phyloP scores from a whole-genome alignment of 352 stramenopile genomes.

The Globisporangium cylindrosporum region DNA sequence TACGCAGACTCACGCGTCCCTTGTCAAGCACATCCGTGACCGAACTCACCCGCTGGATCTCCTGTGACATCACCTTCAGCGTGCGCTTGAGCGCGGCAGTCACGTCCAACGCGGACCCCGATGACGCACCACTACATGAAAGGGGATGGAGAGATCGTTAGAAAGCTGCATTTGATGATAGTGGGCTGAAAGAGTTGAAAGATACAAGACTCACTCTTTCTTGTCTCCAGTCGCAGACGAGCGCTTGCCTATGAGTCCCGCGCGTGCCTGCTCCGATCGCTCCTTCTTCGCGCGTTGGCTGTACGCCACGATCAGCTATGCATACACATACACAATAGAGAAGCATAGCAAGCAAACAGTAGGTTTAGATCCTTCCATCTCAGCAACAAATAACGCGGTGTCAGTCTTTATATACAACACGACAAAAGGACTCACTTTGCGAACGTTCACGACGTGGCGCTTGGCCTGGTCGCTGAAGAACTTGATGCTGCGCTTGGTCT shows the following conservation, averaged over 20 bases:
- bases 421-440: slow-evolving; percentile 37
- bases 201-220: slow-evolving; percentile 22
- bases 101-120: slow-evolving; percentile 49
- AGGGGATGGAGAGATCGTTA: neutral
- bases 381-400: neutral
- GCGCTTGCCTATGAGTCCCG: slow-evolving; percentile 39
- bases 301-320: slow-evolving; percentile 55
- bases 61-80: slow-evolving; percentile 62
- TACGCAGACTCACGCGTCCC: slow-evolving; percentile 51
- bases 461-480: slow-evolving; percentile 33
- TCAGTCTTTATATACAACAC: neutral
- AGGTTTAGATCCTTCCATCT: neutral
- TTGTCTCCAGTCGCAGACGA: slow-evolving; percentile 13
- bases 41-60: slow-evolving; percentile 64
- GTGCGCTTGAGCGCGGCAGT: slow-evolving; percentile 67
- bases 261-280: slow-evolving; percentile 48
- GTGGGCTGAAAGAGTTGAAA: neutral
- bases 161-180: neutral
- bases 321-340: too few relatives aligned
- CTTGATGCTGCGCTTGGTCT: slow-evolving; percentile 27
- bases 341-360: neutral
- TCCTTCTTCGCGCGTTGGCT: slow-evolving; percentile 57
- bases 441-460: slow-evolving; percentile 32
- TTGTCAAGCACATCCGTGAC: slow-evolving; percentile 72
- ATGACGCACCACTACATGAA: neutral